Base-by-base conservation (phyloP, 192 early-diverging fungal genomes). In the Paraglomus occultum region DNA sequence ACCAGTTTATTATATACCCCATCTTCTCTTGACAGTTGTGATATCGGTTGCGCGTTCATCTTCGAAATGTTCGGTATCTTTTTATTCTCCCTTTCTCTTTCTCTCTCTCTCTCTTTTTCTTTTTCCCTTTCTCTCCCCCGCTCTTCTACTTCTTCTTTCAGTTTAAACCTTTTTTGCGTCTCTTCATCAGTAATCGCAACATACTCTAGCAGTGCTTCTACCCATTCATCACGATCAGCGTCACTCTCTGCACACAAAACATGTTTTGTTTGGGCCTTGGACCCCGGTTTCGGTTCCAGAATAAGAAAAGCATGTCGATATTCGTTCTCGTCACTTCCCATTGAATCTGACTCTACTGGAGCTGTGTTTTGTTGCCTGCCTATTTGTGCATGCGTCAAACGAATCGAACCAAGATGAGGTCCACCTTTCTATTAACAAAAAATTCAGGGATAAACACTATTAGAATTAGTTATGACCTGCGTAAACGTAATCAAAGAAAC, bases 201-300 rank as follows among this genome's bases (percentile, higher is more conserved):
- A 60, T 82, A 77, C 8, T 77, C 67, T 44, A 83, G 44, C 63
- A 96, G 72, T 1, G 87, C 85, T 55, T 85, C 82, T 0, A 98
- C 89, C 96, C 96, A 98, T 31, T 89, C 90, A 75, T 95, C 94
- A 45, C 95, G 84, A 70, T 98, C 96, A 51, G 80, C 73, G 55
- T 95, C 94, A n/a, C 87, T 91, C 15, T 91, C 89, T 18, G 94
- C 93, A 78, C 90, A 94, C 23, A 98, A 86, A 48, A 95, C 86
- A 71, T 96, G 94, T 1, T 88, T 73, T 8, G 77, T 71, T 58
- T 73, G 59, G 38, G 89, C 85, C 69, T 85, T 91, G 17, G 82
- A 81, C 20, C 80, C 80, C 38, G 82, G 73, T 63, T 89, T 90
- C 47, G 84, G 86, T 68, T 98, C 94, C 67, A 91, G 82, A 39